Evolutionary conservation across 495 filamentous ascomycete genomes (phyloP), one percentile per base, ranked within the genome.

Genomic region (Baudoinia panamericana): DNA sequence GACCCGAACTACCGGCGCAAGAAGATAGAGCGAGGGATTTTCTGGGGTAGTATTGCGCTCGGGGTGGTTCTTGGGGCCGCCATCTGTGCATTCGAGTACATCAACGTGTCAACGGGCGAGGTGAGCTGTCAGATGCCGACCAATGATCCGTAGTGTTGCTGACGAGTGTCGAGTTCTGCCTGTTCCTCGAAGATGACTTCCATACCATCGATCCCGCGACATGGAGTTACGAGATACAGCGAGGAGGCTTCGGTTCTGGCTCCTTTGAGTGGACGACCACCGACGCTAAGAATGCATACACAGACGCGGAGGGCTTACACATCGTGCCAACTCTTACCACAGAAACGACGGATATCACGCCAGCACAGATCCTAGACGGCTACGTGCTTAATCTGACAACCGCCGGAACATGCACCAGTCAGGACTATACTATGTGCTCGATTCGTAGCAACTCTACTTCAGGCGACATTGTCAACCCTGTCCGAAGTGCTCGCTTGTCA

Each of bases 241-340:
- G 37, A 28, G 25, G 23, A 6, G 63, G 62, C 0, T 67, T 61
- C 38, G 63, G 64, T 24, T 58, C 56, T 22, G 64, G 64, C 12
- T 56, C 54, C 9, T 67, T 66, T 34, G 63, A 67, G 39, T 63
- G 61, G 63, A 66, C 63, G 4, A 67, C 64, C 4, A 52, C 51
- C 29, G 65, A 67, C 36, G 38, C 53, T 0, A 46, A 48, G 39
- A 69, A 69, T 43, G 46, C 62, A 1, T 68, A 60, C 42, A 56
- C 55, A 6, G 60, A 65, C 35, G 52, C 27, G 0, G 45, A 57
- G 1, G 63, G 63, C 20, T 53, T 69, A 1, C 63, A 68, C 30
- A 69, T 69, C 30, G 58, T 67, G 7, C 66, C 65, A 2, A 68
- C 63, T 0, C 33, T 69, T 18, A 66, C 63, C 0, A 66, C 39